These are phyloP conservation scores for Metschnikowia lunata DNA, from an alignment of 805 yeast genomes.

Conservation along the genomic window DNA sequence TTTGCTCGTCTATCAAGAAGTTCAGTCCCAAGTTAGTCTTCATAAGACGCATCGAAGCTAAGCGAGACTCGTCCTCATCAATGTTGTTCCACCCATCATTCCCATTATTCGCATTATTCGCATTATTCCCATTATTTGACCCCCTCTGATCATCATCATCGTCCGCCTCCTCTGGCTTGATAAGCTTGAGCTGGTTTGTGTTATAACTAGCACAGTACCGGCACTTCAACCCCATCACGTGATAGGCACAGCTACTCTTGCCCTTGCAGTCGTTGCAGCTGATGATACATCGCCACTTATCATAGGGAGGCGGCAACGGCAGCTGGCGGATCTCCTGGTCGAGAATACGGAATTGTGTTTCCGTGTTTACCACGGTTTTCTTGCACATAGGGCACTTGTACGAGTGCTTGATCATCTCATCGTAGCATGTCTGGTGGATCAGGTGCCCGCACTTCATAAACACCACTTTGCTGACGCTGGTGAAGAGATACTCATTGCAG, in stretches of 20 bases:
- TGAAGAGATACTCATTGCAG: conserved; percentile 86
- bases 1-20: conserved; percentile 29
- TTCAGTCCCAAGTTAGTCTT: conserved; percentile 35
- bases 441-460: conserved; percentile 95
- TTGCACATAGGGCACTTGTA: conserved; percentile 92
- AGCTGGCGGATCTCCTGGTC: conserved; percentile 78
- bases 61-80: conserved; percentile 12
- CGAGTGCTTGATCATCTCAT: conserved; percentile 73
- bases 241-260: conserved; percentile 69
- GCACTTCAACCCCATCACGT: conserved; percentile 83
- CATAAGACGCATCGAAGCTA: conserved; percentile 28
- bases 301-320: conserved; percentile 76
- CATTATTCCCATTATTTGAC: neutral
- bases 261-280: conserved; percentile 87
- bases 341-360: conserved; percentile 77
- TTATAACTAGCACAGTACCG: conserved; percentile 84
- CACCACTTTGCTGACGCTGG: conserved; percentile 75
- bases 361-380: conserved; percentile 80
- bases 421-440: conserved; percentile 80
- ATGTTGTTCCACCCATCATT: too few species aligned
- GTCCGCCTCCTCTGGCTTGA: conserved; percentile 66
- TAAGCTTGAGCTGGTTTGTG: conserved; percentile 65
- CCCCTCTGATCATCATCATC: conserved; percentile 23
- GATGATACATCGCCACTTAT: conserved; percentile 68
- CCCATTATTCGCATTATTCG: too few species aligned